A percentile compares a stretch with the other conserved stretches of the same genome.
phyloP scores from a whole-genome alignment of 2,329 filamentous ascomycete genomes.

The Grosmannia huntii region DNA sequence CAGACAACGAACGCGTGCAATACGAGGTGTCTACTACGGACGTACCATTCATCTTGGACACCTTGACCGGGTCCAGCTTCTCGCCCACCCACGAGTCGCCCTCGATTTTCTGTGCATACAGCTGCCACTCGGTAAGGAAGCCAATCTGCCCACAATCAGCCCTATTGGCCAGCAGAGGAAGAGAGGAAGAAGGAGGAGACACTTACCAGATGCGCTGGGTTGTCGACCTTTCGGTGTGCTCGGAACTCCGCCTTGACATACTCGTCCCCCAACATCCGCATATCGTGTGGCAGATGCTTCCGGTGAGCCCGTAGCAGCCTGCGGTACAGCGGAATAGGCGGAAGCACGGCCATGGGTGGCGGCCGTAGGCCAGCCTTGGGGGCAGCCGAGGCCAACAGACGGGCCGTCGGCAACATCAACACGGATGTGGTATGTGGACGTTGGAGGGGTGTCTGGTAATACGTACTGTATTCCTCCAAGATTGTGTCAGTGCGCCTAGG shows the following conservation, averaged over 20 bases:
- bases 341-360: constrained; percentile 54
- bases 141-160: constrained; percentile 51
- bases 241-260: constrained; percentile 91
- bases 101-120: constrained; percentile 86
- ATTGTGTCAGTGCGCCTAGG: no score
- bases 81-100: constrained; percentile 76
- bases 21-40: constrained; percentile 8
- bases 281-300: constrained; percentile 58
- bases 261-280: constrained; percentile 75
- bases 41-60: constrained; percentile 90
- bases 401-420: not conserved
- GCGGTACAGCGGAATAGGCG: constrained; percentile 80
- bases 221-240: constrained; percentile 71
- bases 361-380: not conserved
- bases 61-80: constrained; percentile 68
- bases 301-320: constrained; percentile 78
- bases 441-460: no score
- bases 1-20: not conserved
- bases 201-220: constrained; percentile 77
- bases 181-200: not conserved
- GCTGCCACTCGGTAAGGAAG: constrained; percentile 92
- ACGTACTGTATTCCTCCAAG: no score
- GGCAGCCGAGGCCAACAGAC: not conserved
- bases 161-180: not conserved
- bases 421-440: not conserved